Evolutionary conservation across 208 protist species (phyloP).

Genomic region (Novymonas esmeraldas): DNA sequence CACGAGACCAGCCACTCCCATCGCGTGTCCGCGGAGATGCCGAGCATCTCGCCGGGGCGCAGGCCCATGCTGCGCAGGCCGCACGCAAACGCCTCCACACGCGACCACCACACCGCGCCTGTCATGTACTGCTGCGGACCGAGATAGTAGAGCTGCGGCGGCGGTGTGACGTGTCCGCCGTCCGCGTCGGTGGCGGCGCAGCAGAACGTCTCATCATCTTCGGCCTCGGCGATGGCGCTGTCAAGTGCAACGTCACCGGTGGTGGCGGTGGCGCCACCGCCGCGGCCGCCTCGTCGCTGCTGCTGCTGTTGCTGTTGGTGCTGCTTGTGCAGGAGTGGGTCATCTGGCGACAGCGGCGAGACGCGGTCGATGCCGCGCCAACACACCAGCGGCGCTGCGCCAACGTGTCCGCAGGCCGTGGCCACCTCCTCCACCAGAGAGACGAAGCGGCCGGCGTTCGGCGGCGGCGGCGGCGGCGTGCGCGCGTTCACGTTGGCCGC

Average conservation of each 20-base stretch:
- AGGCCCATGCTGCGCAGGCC: slow-evolving; percentile 63
- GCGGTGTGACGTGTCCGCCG: too few species aligned
- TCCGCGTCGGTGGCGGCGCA: too few species aligned
- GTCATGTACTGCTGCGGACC: slow-evolving; percentile 54
- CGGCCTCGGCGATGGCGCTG: slow-evolving; percentile 17
- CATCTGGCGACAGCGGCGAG: slow-evolving; percentile 12
- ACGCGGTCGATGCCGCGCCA: slow-evolving; percentile 32
- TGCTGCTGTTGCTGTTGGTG: not conserved
- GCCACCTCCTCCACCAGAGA: slow-evolving; percentile 34
- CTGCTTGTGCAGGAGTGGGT: not conserved
- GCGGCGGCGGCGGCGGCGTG: not conserved
- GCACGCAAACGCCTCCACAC: slow-evolving; percentile 46
- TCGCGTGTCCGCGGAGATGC: slow-evolving; percentile 61
- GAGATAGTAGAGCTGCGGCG: slow-evolving; percentile 40
- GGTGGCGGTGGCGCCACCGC: too few species aligned
- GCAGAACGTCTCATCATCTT: slow-evolving; percentile 18
- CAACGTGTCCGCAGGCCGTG: slow-evolving; percentile 20
- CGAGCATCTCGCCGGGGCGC: slow-evolving; percentile 40
- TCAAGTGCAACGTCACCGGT: not conserved
- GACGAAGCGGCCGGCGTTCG: slow-evolving; percentile 16
- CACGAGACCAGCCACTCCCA: slow-evolving; percentile 81
- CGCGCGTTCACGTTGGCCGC: not conserved
- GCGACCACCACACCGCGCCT: slow-evolving; percentile 50
- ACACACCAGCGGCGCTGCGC: slow-evolving; percentile 20
- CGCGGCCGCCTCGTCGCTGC: not conserved